phyloP scores from a whole-genome alignment of 495 filamentous ascomycete genomes.

The Halenospora varia region DNA sequence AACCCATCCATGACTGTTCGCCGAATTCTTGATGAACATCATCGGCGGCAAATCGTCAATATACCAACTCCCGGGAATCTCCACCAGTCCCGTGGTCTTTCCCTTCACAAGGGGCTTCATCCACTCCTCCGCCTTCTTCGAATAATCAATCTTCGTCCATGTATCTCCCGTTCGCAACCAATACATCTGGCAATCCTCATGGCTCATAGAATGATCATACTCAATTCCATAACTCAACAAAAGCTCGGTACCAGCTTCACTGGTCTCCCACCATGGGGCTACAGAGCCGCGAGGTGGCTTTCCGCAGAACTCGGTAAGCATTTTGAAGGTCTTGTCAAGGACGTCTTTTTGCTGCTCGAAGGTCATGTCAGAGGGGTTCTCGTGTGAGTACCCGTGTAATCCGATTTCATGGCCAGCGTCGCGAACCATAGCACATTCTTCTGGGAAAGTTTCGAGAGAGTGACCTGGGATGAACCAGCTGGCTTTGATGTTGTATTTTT shows the following conservation, averaged over 20 bases:
- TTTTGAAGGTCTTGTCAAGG: constrained; percentile 69
- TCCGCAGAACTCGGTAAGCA: constrained; percentile 70
- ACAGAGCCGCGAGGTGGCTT: constrained; percentile 53
- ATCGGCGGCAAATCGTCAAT: constrained; percentile 57
- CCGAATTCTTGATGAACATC: constrained; percentile 59
- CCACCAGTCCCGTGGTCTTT: constrained; percentile 52
- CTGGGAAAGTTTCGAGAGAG: constrained; percentile 74
- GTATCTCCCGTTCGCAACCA: constrained; percentile 55
- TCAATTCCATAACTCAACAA: constrained; percentile 66
- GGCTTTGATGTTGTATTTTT: constrained; percentile 76
- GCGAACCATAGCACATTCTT: constrained; percentile 68
- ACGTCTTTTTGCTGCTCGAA: constrained; percentile 71
- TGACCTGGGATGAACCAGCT: constrained; percentile 85
- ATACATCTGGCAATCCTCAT: constrained; percentile 65
- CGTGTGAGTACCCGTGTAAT: constrained; percentile 70
- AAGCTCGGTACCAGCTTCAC: constrained; percentile 60
- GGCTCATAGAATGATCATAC: constrained; percentile 65
- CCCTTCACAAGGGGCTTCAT: constrained; percentile 59
- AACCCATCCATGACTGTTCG: constrained; percentile 59
- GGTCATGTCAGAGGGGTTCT: constrained; percentile 70
- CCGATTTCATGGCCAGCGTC: constrained; percentile 79
- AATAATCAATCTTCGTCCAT: constrained; percentile 61
- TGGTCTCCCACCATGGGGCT: constrained; percentile 57
- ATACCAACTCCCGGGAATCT: constrained; percentile 67
- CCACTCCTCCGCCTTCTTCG: constrained; percentile 57